phyloP scores from a whole-genome alignment of 192 early-diverging fungal species.

The Gigaspora rosea region DNA sequence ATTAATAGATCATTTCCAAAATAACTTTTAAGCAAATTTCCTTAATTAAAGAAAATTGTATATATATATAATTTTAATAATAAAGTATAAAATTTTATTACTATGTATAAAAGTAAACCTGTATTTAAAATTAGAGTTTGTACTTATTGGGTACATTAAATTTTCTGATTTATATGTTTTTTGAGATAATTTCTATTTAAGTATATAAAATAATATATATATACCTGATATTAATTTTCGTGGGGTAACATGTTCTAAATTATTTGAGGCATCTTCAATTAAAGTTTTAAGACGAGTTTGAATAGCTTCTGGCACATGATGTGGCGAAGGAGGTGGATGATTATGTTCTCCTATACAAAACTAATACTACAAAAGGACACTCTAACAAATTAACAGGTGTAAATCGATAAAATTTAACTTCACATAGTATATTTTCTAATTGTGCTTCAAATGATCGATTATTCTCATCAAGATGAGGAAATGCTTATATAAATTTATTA shows the following conservation, averaged over 20 bases:
- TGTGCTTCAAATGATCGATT: too few relatives aligned
- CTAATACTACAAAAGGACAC: background rate
- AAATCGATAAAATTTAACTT: background rate
- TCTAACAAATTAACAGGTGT: background rate
- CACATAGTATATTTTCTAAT: background rate
- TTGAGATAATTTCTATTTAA: too few relatives aligned
- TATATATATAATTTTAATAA: background rate
- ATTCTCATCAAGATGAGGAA: too few relatives aligned
- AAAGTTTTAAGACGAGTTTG: background rate
- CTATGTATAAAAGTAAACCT: too few relatives aligned
- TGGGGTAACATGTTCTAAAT: background rate
- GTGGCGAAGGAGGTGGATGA: background rate
- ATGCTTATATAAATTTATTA: too few relatives aligned
- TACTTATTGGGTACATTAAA: too few relatives aligned
- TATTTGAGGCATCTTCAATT: background rate
- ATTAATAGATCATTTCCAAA: conserved; percentile 6
- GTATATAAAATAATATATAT: too few relatives aligned
- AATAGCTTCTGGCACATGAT: background rate
- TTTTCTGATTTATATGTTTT: too few relatives aligned
- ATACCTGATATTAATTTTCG: background rate
- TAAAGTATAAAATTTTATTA: background rate
- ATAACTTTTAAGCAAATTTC: background rate
- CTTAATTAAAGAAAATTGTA: background rate
- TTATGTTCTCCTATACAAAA: background rate
- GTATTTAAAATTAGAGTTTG: too few relatives aligned